Conservation (phyloP, 768 basidiomycete species). For the Kondoa malvinella region DNA sequence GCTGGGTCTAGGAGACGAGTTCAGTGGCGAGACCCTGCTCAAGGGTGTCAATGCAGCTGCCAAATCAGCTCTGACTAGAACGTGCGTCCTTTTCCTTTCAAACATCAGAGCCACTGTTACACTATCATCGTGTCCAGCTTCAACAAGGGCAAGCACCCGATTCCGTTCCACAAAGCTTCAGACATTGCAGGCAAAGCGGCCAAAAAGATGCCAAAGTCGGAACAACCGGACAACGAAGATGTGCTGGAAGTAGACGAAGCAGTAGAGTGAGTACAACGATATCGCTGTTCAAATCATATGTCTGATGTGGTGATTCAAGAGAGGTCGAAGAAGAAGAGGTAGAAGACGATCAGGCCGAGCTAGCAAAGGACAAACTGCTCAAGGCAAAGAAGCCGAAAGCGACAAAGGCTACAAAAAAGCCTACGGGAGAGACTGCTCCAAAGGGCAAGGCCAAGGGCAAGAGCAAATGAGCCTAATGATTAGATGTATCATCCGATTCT, state of each 20-base stretch:
- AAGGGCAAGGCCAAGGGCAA: conserved; percentile 35
- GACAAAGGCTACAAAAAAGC: neutral
- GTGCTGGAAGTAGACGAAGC: conserved; percentile 25
- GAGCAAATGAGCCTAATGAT: neutral
- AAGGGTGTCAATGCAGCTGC: conserved; percentile 69
- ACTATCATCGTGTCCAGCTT: conserved; percentile 50
- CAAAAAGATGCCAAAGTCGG: conserved; percentile 49
- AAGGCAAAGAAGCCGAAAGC: conserved; percentile 12
- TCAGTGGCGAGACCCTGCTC: conserved; percentile 50
- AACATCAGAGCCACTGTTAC: neutral
- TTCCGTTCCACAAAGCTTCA: conserved; percentile 78
- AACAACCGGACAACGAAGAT: conserved; percentile 17
- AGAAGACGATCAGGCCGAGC: conserved; percentile 32
- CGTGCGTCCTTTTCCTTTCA: conserved; percentile 38
- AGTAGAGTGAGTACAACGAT: neutral
- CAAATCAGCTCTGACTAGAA: conserved; percentile 70
- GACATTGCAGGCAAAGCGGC: conserved; percentile 52
- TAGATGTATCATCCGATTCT: neutral
- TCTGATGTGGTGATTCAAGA: neutral
- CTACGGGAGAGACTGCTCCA: conserved; percentile 1
- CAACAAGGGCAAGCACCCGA: conserved; percentile 73
- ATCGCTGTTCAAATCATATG: neutral
- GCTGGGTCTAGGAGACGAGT: conserved; percentile 63
- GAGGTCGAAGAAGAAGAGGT: conserved; percentile 41
- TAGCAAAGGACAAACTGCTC: conserved; percentile 33